Base-by-base conservation (phyloP, 495 filamentous ascomycete genomes). In the Cairneyella variabilis region DNA sequence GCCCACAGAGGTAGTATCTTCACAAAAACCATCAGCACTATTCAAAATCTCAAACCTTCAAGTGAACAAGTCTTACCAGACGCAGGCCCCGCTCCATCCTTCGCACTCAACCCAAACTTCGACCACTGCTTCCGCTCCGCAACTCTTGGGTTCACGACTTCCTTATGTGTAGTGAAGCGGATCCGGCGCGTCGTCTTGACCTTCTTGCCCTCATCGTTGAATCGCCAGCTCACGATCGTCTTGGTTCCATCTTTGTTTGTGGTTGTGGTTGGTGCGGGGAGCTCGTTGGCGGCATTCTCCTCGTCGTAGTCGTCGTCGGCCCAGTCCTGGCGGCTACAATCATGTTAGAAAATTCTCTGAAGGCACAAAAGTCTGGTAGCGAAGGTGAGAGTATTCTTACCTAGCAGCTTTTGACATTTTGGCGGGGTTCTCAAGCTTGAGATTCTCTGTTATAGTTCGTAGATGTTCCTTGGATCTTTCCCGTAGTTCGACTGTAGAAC, bases 161-260 rank as follows among this genome's bases (percentile, higher is more conserved):
- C 89, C 66, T 88, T 85, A 62, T 91, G 81, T 39, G 91, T 80
- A 57, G 89, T 95, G 45, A 89, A 87, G 64, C 90, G 88, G 73
- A 97, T 93, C 53, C 90, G 86, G 60, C 91, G 91, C 37, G 91
- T 96, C 28, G 91, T 90, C 78, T 96, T 96, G 59, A 97, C 88
- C 68, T 93, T 93, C 73, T 96, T 91, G 69, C 88, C 87, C 43
- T 91, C 82, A 58, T 97, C 93, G 76, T 93, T 91, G 77, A 89
- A 83, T 42, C 85, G 81, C 80, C 90, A 95, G 53, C 88, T 89
- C 59, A 93, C 82, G 61, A 92, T 86, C 32, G 95, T 97, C 71
- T 96, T 95, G 66, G 90, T 96, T 63, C 95, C 93, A 68, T 98
- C 93, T 75, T 96, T 91, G 85, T 97, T 97, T 58, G 83, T 83